Percentiles rank a stretch among this genome's conserved stretches.
Evolutionary conservation across 2,329 filamentous ascomycete genomes (phyloP).

Genomic region (Fusarium incarnatum): DNA sequence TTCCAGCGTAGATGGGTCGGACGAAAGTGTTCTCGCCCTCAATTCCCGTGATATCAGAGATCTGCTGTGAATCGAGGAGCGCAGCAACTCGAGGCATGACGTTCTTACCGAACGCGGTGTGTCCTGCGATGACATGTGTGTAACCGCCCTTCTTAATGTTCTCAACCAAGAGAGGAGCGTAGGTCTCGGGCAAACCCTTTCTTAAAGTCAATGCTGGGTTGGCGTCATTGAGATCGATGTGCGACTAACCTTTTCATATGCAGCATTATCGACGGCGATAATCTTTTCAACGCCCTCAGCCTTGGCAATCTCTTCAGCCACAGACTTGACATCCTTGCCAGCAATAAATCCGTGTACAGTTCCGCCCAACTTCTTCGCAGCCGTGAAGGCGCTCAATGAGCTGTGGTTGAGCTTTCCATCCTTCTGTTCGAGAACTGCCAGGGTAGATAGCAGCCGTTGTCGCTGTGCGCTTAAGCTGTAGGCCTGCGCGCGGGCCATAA

Average conservation of each 20-base stretch:
- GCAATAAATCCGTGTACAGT: slow-evolving; percentile 89
- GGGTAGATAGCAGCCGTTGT: slow-evolving; percentile 78
- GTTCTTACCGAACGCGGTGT: slow-evolving; percentile 97
- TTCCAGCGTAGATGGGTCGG: slow-evolving; percentile 96
- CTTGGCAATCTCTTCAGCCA: slow-evolving; percentile 87
- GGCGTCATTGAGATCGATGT: neutral
- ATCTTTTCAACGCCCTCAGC: slow-evolving; percentile 93
- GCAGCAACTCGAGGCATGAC: slow-evolving; percentile 91
- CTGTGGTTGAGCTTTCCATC: slow-evolving; percentile 87
- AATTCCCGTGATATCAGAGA: slow-evolving; percentile 90
- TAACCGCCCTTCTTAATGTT: slow-evolving; percentile 97
- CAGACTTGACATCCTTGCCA: slow-evolving; percentile 78
- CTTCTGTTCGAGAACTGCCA: slow-evolving; percentile 92
- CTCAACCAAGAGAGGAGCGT: slow-evolving; percentile 89
- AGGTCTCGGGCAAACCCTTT: slow-evolving; percentile 92
- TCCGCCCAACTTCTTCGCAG: slow-evolving; percentile 87
- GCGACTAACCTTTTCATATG: slow-evolving; percentile 84
- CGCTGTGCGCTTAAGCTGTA: slow-evolving; percentile 49
- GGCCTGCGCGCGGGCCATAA: slow-evolving; percentile 45
- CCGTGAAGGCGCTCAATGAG: slow-evolving; percentile 86
- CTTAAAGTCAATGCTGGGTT: slow-evolving; percentile 21
- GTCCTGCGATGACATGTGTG: slow-evolving; percentile 89
- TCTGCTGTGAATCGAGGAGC: slow-evolving; percentile 89
- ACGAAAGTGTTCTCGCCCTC: slow-evolving; percentile 95
- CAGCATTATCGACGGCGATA: slow-evolving; percentile 85